Base-by-base conservation (phyloP, 805 yeast genomes). In the Ogataea paradorogensis region DNA sequence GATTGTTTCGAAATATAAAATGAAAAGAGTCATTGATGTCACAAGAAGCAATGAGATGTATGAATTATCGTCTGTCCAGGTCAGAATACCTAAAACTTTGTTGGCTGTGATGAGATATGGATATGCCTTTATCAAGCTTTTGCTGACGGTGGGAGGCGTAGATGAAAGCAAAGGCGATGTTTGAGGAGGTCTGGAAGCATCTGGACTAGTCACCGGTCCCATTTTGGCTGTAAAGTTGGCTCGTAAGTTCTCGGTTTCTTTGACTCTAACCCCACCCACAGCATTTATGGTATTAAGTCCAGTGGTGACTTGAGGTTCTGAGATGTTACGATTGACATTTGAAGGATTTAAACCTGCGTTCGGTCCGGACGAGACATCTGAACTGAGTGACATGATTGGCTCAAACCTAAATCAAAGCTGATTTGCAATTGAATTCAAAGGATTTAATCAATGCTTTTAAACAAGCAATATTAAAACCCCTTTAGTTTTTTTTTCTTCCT, bases 131-230 rank as follows among this genome's bases (percentile, higher is more conserved):
- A 89, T 77, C 36, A 91, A 70, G 3, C 93, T 86, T 52, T 86
- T 84, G 22, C 95, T 82, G 10, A 91, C 87, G 1, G 89, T 78
- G 2, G 96, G 93, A 2, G 98, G 98, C 0, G 99, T 93, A 1
- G 88, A 79, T 1, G 88, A 78, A 27, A 88, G 72, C 48, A 93
- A 71, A 1, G 97, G 96, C 3, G 96, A 84, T 1, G 93, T 74
- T 45, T 75, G 67, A 36, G 78, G 70, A 46, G 55, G 45, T 20
- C 34, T 48, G 27, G 35, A 15, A 7, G 27, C 10, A 10, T 30
- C 45, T 9, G 29, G 15, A 5, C 32, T 28, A 9, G 33, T 25
- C 10, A 26, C 27, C 7, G 28, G 28, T 30, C 47, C 56, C 13
- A 67, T 56, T 35, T 63, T 54, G 5, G 70, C 69, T 0, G 72